Evolutionary conservation across 176 grass and related monocot species (phyloP), one percentile per base, ranked within the genome.

Genomic region (Raddia distichophylla): DNA sequence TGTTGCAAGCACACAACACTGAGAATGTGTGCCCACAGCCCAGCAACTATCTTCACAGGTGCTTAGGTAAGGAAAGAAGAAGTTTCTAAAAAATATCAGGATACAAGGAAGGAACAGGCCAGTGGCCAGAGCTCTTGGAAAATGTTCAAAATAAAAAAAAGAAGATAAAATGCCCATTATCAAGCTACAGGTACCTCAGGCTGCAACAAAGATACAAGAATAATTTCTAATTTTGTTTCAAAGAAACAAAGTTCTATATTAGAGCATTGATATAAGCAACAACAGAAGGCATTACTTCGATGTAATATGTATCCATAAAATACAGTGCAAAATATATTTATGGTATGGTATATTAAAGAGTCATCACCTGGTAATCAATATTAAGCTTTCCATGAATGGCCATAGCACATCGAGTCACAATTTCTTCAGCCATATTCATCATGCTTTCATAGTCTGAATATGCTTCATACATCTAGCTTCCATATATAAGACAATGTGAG

Each of bases 381-480:
- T 90, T 86, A 72, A 99, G 91, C 64, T 84, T 95, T 64, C 90
- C 93, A 78, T 91, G 87, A 80, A 92, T 85, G 58, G 67, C 84
- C 87, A 95, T 88, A 82, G 90, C 90, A 88, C 96, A 98, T 75
- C 81, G 83, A 84, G 84, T 95, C 58, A 91, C 72, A 33, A 98
- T 93, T 91, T 98, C 93, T 81, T 98, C 96, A 3, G 96, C 96
- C 88, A 98, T 86, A 87, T 86, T 93, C 90, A 98, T 98, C 93
- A 98, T 98, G 86, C 90, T 95, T 90, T 98, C 83, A 82, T 98
- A 98, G 85, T 98, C 96, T n/a, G 96, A 93, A 89, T 98, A 98
- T 86, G 96, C 93, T 88, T 98, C 96, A 88, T 98, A 98, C 82
- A 98, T 95, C 96, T 98, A 93, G 72, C 82, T 83, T 81, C 62